These are phyloP conservation scores for Debaryomyces prosopidis DNA, from an alignment of 805 yeast genomes.

Conservation along the genomic window DNA sequence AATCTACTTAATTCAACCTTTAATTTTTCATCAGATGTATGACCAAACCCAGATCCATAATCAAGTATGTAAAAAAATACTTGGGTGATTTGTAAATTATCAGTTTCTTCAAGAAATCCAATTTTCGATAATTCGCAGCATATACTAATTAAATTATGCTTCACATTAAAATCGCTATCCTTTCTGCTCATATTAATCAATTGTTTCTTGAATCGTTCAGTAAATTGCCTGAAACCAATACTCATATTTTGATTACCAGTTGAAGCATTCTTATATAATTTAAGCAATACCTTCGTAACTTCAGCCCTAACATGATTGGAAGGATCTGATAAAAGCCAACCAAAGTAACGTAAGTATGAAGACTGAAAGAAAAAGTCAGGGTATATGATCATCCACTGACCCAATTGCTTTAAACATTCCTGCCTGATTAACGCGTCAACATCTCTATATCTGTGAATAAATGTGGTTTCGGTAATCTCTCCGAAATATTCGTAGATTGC, in stretches of 20 bases:
- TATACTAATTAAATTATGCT: slow-evolving; percentile 49
- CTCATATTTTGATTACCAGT: slow-evolving; percentile 28
- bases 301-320: slow-evolving; percentile 61
- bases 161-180: slow-evolving; percentile 52
- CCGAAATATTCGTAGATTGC: slow-evolving; percentile 56
- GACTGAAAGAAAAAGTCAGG: slow-evolving; percentile 75
- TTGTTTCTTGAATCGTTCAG: slow-evolving; percentile 69
- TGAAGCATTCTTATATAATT: slow-evolving; percentile 39
- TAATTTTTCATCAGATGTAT: slow-evolving; percentile 24
- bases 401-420: slow-evolving; percentile 63
- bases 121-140: slow-evolving; percentile 55
- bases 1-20: slow-evolving; percentile 56
- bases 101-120: slow-evolving; percentile 66
- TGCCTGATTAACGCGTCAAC: slow-evolving; percentile 69
- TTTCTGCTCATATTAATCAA: slow-evolving; percentile 55
- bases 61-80: slow-evolving; percentile 26
- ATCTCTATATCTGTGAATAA: slow-evolving; percentile 79
- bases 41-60: slow-evolving; percentile 4
- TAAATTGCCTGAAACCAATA: slow-evolving; percentile 75
- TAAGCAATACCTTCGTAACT: slow-evolving; percentile 56
- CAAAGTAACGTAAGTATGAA: slow-evolving; percentile 71
- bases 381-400: slow-evolving; percentile 68
- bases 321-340: slow-evolving; percentile 82
- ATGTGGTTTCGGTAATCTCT: slow-evolving; percentile 66
- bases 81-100: slow-evolving; percentile 33